Percentiles rank a stretch among this genome's conserved stretches.
phyloP scores from a whole-genome alignment of 345 rosid species.

The Gossypium rotundifolium region DNA sequence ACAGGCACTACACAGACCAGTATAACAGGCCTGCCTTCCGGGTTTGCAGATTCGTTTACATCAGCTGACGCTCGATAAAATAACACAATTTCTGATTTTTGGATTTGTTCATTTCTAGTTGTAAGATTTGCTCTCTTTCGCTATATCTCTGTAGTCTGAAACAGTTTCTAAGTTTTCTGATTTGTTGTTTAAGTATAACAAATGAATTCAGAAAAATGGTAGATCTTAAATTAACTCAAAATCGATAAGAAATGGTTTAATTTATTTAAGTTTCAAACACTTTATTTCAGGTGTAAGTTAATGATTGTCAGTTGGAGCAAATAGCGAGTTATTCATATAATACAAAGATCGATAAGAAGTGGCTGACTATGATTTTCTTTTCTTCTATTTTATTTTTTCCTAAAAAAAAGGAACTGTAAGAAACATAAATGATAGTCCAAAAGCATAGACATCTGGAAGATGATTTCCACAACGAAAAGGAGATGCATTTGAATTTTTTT shows the following conservation, averaged over 20 bases:
- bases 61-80: conserved; percentile 43
- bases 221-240: too few relatives aligned
- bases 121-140: neutral
- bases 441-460: neutral
- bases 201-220: too few relatives aligned
- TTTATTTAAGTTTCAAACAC: too few relatives aligned
- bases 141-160: neutral
- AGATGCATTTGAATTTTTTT: neutral
- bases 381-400: too few relatives aligned
- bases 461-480: neutral
- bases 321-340: too few relatives aligned
- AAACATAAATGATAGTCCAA: neutral
- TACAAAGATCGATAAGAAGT: too few relatives aligned
- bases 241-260: too few relatives aligned
- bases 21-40: conserved; percentile 45
- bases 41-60: conserved; percentile 50
- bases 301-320: too few relatives aligned
- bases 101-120: conserved; percentile 7
- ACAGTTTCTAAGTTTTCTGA: neutral
- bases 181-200: too few relatives aligned
- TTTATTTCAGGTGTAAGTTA: too few relatives aligned
- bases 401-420: too few relatives aligned
- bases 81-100: neutral
- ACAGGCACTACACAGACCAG: conserved; percentile 52
- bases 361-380: too few relatives aligned